These are phyloP conservation scores for Cydonia oblonga DNA, from an alignment of 331 rosid genomes.

Conservation along the genomic window DNA sequence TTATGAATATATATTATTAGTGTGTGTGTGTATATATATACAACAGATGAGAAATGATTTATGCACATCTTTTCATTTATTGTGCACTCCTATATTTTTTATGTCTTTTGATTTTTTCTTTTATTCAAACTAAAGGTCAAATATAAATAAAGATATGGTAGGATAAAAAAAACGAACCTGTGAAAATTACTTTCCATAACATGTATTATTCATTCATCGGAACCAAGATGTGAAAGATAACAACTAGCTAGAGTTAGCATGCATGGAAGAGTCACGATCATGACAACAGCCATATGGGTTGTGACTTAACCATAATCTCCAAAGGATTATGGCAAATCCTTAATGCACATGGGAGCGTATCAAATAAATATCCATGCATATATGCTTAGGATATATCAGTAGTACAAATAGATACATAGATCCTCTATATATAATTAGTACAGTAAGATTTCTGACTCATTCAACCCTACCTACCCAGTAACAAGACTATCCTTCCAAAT, in stretches of 20 bases:
- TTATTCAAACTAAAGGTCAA: no score
- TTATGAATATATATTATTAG: no score
- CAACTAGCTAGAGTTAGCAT: neutral
- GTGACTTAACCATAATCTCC: neutral
- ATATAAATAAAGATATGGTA: neutral
- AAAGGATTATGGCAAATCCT: neutral
- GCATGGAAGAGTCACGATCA: neutral
- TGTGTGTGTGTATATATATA: no score
- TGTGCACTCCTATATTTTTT: neutral
- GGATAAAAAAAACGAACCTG: fast-evolving
- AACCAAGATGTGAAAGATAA: neutral
- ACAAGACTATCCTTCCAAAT: no score
- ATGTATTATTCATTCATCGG: neutral
- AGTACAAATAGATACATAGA: neutral
- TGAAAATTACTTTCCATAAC: neutral
- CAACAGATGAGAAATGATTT: neutral
- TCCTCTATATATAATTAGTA: neutral
- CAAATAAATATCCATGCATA: neutral
- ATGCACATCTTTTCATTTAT: neutral
- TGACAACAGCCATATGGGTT: neutral
- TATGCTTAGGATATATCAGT: neutral
- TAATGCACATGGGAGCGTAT: neutral
- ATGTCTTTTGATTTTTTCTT: no score
- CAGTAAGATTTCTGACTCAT: neutral
- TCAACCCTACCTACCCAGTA: neutral